Base-by-base conservation (phyloP, 2,329 filamentous ascomycete species). In the Tetracladium maxilliforme region DNA sequence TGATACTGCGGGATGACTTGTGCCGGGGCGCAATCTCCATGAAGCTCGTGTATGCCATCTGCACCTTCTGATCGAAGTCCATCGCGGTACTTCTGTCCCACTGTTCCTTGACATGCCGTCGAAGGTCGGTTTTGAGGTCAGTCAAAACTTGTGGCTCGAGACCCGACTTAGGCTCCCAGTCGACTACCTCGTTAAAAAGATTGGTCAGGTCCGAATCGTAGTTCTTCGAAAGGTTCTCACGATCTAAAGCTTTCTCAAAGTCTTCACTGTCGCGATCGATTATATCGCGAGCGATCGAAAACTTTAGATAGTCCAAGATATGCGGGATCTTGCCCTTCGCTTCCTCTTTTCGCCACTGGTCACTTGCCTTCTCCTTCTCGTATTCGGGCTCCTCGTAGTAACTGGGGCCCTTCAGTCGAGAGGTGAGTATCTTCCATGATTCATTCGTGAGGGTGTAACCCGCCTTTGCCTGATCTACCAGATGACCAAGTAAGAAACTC, bases 221-320 rank as follows among this genome's bases (percentile, higher is more conserved):
- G 10, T 44, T 39, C 14, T 34, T n/a, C n/a, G n/a, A n/a, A n/a
- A 42, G 4, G 13, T 19, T 7, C 25, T 23, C 10, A 26, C 25
- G 3, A 30, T 19, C 10, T 14, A 20, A 4, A 44, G 29, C 22
- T 0, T 40, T 23, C 4, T 42, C 27, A 8, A 58, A 39, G 3
- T 31, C 25, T 1, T 27, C 23, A 7, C 47, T 31, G 0, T 47
- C 47, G 10, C 42, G 36, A 1, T 40, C 30, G n/a, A 54, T 44
- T 13, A 49, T 49, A 3, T 28, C 44, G 9, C 57, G 43, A 1
- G 68, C 61, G 3, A 71, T 50, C 0, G 44, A 33, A 11, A 70
- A 75, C 33, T 65, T 71, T 6, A 82, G 49, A 19, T 60, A 56
- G 38, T 83, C 76, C 5, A 77, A 55, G 4, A 80, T 64, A 28